A percentile compares a stretch with the other conserved stretches of the same genome.
Evolutionary conservation across 2,329 filamentous ascomycete species (phyloP).

Genomic region (Colletotrichum sp.): DNA sequence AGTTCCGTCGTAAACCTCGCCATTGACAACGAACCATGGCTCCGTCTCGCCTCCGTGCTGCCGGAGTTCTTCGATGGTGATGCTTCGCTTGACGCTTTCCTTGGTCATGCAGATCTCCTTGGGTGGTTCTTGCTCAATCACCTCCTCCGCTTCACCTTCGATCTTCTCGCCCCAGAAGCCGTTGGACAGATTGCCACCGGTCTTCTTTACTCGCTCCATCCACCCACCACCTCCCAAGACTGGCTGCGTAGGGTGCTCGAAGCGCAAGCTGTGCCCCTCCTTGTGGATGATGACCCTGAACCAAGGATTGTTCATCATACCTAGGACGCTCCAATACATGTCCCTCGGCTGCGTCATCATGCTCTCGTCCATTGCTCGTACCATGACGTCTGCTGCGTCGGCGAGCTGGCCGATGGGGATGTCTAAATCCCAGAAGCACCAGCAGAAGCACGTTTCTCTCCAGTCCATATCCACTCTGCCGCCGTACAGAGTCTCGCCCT

Average conservation of each 20-base stretch:
- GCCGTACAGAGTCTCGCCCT: slow-evolving; percentile 70
- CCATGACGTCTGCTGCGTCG: slow-evolving; percentile 73
- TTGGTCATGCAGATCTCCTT: slow-evolving; percentile 81
- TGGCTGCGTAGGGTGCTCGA: slow-evolving; percentile 89
- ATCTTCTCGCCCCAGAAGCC: slow-evolving; percentile 83
- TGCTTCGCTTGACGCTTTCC: slow-evolving; percentile 63
- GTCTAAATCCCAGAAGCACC: slow-evolving; percentile 88
- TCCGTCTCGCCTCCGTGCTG: slow-evolving; percentile 67
- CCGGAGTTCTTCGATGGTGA: slow-evolving; percentile 75
- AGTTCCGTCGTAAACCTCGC: slow-evolving; percentile 89
- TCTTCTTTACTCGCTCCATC: slow-evolving; percentile 91
- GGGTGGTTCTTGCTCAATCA: slow-evolving; percentile 50
- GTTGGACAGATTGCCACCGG: slow-evolving; percentile 79
- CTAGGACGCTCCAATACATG: slow-evolving; percentile 94
- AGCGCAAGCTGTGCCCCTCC: slow-evolving; percentile 66
- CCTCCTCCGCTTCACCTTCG: slow-evolving; percentile 51
- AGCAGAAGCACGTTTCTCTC: slow-evolving; percentile 85
- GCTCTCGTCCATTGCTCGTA: slow-evolving; percentile 88
- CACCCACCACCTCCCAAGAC: slow-evolving; percentile 80
- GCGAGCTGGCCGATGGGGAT: slow-evolving; percentile 67
- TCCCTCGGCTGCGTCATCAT: slow-evolving; percentile 88
- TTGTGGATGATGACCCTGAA: slow-evolving; percentile 80
- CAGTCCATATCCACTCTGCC: slow-evolving; percentile 81
- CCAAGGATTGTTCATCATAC: slow-evolving; percentile 99
- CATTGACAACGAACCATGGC: slow-evolving; percentile 89